A percentile compares a stretch with the other conserved stretches of the same genome.
Conservation (phyloP, 805 yeast species). For the Metschnikowia reukaufii region DNA sequence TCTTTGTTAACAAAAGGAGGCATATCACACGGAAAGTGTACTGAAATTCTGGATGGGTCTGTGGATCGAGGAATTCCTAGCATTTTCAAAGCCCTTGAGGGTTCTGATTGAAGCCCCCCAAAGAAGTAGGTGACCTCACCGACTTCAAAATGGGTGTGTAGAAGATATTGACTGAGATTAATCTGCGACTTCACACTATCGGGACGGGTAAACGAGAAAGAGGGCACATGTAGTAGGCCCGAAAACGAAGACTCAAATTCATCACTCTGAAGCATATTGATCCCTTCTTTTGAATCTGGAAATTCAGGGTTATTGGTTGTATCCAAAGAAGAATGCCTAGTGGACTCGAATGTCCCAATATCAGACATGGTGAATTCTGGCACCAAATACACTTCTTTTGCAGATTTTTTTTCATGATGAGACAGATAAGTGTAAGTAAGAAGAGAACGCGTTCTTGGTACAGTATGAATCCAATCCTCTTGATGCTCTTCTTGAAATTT, state of each 20-base stretch:
- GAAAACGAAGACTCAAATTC: conserved; percentile 17
- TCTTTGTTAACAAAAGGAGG: conserved; percentile 41
- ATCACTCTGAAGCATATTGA: conserved; percentile 14
- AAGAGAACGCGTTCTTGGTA: conserved; percentile 23
- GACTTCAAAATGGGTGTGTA: conserved; percentile 33
- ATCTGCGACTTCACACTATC: conserved; percentile 1
- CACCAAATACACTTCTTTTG: conserved; percentile 2
- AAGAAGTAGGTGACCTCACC: conserved; percentile 35
- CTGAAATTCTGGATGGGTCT: conserved; percentile 32
- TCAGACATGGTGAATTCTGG: conserved; percentile 9
- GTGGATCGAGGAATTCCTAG: conserved; percentile 36
- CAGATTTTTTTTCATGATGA: not conserved
- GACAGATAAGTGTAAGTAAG: conserved; percentile 8
- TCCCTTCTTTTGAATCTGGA: not conserved
- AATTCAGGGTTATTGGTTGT: conserved; percentile 1
- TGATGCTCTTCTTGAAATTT: conserved; percentile 8
- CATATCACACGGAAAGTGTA: conserved; percentile 36
- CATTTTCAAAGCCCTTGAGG: conserved; percentile 20
- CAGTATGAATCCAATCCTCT: conserved; percentile 16
- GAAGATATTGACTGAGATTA: conserved; percentile 17
- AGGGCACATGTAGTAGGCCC: conserved; percentile 19
- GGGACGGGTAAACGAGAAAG: conserved; percentile 12
- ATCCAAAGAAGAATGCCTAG: conserved; percentile 11
- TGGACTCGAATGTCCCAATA: not conserved
- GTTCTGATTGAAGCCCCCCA: conserved; percentile 34